Evolutionary conservation across 177 flowering plant genomes (phyloP).

Genomic region (Telopea speciosissima): DNA sequence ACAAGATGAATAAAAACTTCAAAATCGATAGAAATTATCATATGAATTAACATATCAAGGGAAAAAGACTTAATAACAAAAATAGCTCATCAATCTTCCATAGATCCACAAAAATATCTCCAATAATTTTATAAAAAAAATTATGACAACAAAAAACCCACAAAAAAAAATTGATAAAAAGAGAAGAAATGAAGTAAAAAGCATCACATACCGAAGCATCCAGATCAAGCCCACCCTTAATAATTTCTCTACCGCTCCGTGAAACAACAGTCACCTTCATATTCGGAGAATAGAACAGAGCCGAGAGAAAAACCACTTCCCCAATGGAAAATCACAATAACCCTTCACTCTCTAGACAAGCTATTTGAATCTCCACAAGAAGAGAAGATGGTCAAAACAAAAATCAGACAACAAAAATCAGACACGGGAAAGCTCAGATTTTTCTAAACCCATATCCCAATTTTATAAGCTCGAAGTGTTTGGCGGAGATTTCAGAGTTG

Average conservation of each 20-base stretch:
- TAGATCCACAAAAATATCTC: not conserved
- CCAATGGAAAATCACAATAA: not conserved
- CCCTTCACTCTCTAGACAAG: not conserved
- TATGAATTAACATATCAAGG: not conserved
- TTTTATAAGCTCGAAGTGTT: not conserved
- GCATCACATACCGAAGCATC: not conserved
- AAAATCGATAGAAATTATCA: not conserved
- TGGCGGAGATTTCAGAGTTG: not conserved
- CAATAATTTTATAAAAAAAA: not conserved
- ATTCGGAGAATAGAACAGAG: not conserved
- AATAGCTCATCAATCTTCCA: not conserved
- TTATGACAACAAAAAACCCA: not conserved
- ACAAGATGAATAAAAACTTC: not conserved
- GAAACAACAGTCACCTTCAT: slow-evolving; percentile 2
- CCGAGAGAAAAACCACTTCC: not conserved
- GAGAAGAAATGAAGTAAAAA: not conserved
- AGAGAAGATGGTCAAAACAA: not conserved
- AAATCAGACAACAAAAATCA: not conserved
- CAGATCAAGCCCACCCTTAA: not conserved
- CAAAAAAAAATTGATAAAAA: not conserved
- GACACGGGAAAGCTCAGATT: not conserved
- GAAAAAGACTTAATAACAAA: not conserved
- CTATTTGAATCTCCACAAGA: not conserved
- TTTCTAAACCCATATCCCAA: not conserved
- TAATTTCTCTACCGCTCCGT: slow-evolving; percentile 1